Conservation (phyloP, 164 flowering plant genomes). For the Dillenia suffruticosa region DNA sequence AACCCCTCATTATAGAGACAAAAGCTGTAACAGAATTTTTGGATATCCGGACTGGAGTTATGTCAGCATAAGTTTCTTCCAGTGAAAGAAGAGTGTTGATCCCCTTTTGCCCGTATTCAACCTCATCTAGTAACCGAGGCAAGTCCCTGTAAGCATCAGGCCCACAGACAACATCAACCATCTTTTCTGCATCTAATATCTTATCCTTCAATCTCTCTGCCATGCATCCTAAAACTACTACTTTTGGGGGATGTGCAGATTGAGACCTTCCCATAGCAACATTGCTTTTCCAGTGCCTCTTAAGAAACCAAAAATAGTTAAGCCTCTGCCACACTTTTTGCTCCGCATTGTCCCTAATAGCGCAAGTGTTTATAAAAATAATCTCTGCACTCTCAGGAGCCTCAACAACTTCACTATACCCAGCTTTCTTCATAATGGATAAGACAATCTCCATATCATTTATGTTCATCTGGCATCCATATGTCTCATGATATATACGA, state of each 20-base stretch:
- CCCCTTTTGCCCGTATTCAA: constrained; percentile 92
- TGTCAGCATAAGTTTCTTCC: constrained; percentile 98
- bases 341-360: constrained; percentile 97
- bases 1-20: constrained; percentile 97
- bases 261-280: constrained; percentile 73
- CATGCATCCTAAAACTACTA: constrained; percentile 96
- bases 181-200: constrained; percentile 95
- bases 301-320: constrained; percentile 97
- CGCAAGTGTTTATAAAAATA: constrained; percentile 94
- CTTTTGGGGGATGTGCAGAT: constrained; percentile 84
- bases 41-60: constrained; percentile 81
- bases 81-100: constrained; percentile 96
- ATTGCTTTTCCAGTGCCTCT: constrained; percentile 91
- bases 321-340: constrained; percentile 98
- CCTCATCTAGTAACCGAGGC: constrained; percentile 84
- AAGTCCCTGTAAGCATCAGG: constrained; percentile 97
- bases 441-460: constrained; percentile 98
- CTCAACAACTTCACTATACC: constrained; percentile 66
- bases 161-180: constrained; percentile 99
- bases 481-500: constrained; percentile 95
- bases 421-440: constrained; percentile 89
- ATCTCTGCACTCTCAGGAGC: constrained; percentile 94
- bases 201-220: constrained; percentile 97
- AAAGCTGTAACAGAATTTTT: constrained; percentile 83
- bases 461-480: constrained; percentile 97